Conservation (phyloP, 164 flowering plant species). For the Santalum album region DNA sequence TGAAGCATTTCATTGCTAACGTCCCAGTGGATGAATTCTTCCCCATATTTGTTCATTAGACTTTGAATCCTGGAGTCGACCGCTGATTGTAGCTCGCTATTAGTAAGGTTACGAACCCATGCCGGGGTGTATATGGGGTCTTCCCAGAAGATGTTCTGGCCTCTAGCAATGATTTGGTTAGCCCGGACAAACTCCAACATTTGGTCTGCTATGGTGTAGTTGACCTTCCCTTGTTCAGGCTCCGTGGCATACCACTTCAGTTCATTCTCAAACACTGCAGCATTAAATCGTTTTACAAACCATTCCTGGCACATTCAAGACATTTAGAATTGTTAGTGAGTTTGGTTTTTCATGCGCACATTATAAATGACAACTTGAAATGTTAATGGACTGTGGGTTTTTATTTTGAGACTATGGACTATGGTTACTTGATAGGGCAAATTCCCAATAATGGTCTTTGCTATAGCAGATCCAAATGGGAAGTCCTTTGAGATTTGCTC, state of each 20-base stretch:
- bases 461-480: slow-evolving; percentile 89
- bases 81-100: slow-evolving; percentile 33
- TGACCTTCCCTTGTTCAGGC: slow-evolving; percentile 45
- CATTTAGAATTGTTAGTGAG: too few relatives aligned
- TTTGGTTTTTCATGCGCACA: too few relatives aligned
- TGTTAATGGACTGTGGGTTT: too few relatives aligned
- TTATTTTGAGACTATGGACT: too few relatives aligned
- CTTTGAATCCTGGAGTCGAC: slow-evolving; percentile 57
- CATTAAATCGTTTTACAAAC: slow-evolving; percentile 78
- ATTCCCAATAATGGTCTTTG: slow-evolving; percentile 72
- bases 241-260: slow-evolving; percentile 95
- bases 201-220: slow-evolving; percentile 67
- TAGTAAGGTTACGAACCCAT: slow-evolving; percentile 74
- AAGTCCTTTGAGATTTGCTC: slow-evolving; percentile 74
- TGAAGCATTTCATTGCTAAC: slow-evolving; percentile 93
- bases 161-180: slow-evolving; percentile 54
- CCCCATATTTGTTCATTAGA: slow-evolving; percentile 59
- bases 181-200: slow-evolving; percentile 64
- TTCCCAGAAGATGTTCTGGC: slow-evolving; percentile 98
- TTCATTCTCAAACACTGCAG: slow-evolving; percentile 91
- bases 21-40: slow-evolving; percentile 89
- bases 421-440: slow-evolving; percentile 54
- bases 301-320: slow-evolving; percentile 41
- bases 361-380: too few relatives aligned
- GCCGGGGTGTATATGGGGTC: slow-evolving; percentile 62